phyloP scores from a whole-genome alignment of 352 stramenopile species.

The Phytophthora pseudosyringae region DNA sequence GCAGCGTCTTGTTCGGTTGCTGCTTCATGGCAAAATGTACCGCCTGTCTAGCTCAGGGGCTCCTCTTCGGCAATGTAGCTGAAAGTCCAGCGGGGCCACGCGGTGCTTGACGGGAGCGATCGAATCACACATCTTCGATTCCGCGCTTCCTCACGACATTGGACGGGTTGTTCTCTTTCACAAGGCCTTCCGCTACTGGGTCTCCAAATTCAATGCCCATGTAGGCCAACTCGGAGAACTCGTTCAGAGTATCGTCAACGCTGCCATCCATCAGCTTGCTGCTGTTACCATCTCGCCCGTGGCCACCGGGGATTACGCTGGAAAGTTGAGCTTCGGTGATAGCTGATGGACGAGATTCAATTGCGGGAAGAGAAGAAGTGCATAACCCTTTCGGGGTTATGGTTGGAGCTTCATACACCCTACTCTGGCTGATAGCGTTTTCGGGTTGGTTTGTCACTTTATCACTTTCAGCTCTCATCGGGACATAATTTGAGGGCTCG shows the following conservation, averaged over 20 bases:
- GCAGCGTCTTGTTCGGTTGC: constrained; percentile 2
- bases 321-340: constrained; percentile 23
- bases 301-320: constrained; percentile 15
- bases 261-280: constrained; percentile 32
- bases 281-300: constrained; percentile 11
- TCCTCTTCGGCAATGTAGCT: constrained; percentile 4
- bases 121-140: constrained; percentile 65
- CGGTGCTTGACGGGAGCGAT: constrained; percentile 13
- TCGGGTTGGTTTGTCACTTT: constrained; percentile 3
- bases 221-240: constrained; percentile 78
- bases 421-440: constrained; percentile 2
- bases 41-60: constrained; percentile 7
- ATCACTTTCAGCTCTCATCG: constrained; percentile 7
- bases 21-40: constrained; percentile 28
- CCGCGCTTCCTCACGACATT: constrained; percentile 66
- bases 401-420: constrained; percentile 18
- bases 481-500: constrained; percentile 6
- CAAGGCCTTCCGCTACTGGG: constrained; percentile 63
- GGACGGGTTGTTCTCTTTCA: constrained; percentile 70
- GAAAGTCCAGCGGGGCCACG: background rate
- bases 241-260: constrained; percentile 70
- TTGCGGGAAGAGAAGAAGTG: constrained; percentile 6
- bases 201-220: constrained; percentile 80
- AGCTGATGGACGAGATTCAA: constrained; percentile 22
- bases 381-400: constrained; percentile 16